Evolutionary conservation across 805 yeast genomes (phyloP), one percentile per base, ranked within the genome.

Genomic region (Saccharomycopsis sp.): DNA sequence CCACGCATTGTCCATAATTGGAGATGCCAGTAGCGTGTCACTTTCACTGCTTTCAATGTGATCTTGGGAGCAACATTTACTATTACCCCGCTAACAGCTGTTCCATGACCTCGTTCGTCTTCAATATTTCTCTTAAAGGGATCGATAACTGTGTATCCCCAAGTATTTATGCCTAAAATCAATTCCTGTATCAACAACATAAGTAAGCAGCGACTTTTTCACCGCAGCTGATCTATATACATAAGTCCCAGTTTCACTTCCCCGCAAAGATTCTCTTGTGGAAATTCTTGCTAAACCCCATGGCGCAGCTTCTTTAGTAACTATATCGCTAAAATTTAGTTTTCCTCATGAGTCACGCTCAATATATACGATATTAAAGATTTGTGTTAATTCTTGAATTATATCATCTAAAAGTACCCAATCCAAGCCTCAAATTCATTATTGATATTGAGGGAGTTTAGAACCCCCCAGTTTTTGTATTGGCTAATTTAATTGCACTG

Each of bases 231-330:
- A 62, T 56, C 77, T 81, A 59, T 71, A 78, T 45, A 75, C 62
- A 65, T 79, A 79, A 64, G 65, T 35, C 1, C 50, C 50, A 11
- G 72, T 74, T 36, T 78, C 66, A 56, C 71, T 71, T 52, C 77
- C 70, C 50, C 76, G 71, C 54, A 79, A 70, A 13, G 76, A 71
- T 44, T 70, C 68, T 57, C 83, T 77, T 66, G 77, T 81, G 38
- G 83, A 75, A 46, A 80, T 70, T 60, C 86, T 73, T 41, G 85
- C 82, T 52, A 79, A 70, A 54, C 85, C 85, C 86, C 86, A 79
- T 34, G 85, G 85, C 45, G 80, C 9, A 31, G 4, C n/a, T n/a
- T n/a, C n/a, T n/a, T n/a, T n/a, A n/a, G n/a, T n/a, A n/a, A n/a
- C n/a, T n/a, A n/a, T n/a, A n/a, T n/a, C n/a, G n/a, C n/a, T n/a